Evolutionary conservation across 2,329 filamentous ascomycete genomes (phyloP).

Genomic region (Colletotrichum eremochloae): DNA sequence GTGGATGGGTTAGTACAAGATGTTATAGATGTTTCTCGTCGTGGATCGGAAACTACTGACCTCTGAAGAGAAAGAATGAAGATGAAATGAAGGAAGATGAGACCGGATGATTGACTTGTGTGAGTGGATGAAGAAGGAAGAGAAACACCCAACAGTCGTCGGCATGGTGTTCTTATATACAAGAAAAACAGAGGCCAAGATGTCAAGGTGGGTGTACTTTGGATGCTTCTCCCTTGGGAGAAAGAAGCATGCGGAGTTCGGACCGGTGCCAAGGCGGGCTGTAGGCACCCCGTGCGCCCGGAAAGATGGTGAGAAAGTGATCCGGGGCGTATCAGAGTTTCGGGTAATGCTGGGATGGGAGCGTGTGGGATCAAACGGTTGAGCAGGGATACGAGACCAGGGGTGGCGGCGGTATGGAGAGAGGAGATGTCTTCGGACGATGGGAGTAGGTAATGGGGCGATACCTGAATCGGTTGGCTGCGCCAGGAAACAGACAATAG

Average conservation of each 20-base stretch:
- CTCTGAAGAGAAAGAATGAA: constrained; percentile 63
- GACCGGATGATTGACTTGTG: constrained; percentile 46
- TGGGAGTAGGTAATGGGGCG: background rate
- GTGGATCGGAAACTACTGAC: constrained; percentile 48
- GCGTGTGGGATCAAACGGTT: constrained; percentile 23
- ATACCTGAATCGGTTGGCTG: background rate
- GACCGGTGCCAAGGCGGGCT: constrained; percentile 34
- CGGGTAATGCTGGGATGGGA: constrained; percentile 25
- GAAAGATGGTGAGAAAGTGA: constrained; percentile 18
- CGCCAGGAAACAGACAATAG: background rate
- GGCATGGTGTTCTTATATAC: constrained; percentile 56
- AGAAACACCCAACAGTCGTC: constrained; percentile 44
- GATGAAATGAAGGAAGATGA: constrained; percentile 54
- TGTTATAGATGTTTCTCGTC: background rate
- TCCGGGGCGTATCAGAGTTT: constrained; percentile 30
- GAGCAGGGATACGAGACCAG: constrained; percentile 14
- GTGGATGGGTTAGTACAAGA: constrained; percentile 45
- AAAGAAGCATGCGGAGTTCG: constrained; percentile 12
- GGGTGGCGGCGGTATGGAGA: constrained; percentile 4
- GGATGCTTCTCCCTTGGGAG: background rate
- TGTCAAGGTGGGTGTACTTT: background rate
- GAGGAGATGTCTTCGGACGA: constrained; percentile 19
- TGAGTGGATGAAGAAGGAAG: constrained; percentile 49
- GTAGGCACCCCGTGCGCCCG: constrained; percentile 21
- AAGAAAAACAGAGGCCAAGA: constrained; percentile 7